Base-by-base conservation (phyloP, 306 rosid genomes). In the Prunus mume region DNA sequence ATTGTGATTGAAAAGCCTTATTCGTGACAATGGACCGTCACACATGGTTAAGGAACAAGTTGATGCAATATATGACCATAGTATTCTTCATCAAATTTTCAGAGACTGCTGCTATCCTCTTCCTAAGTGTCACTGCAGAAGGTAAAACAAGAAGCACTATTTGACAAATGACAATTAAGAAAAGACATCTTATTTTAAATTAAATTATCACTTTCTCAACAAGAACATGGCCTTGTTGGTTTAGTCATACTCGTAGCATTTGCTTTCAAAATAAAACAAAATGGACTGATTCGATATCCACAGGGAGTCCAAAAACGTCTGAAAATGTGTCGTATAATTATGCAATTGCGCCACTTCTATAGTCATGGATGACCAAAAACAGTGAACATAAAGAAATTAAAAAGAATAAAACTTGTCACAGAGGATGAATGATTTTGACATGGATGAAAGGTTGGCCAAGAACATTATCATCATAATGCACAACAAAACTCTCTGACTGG, bases 261-360 rank as follows among this genome's bases (percentile, higher is more conserved):
- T 25, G 22, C 41, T 20, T 46, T 68, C 73, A 68, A 15, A 68
- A 47, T 32, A 46, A 15, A 68, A 72, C 65, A 38, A 72, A 72
- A 38, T 12, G 54, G 52, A 56, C 17, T 55, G 54, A 72, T 72
- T 72, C 76, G 12, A 20, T 22, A 8, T 38, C 54, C 66, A 55
- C 2, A 14, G 3, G 38, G 18, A 38, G 54, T 28, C 66, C 76
- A 68, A 38, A 72, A 38, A 25, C 38, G 38, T 55, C 65, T 56
- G 15, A 55, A 71, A 54, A 32, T 20, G 20, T 56, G 41, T 56
- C 47, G 17, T 20, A 69, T 28, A 49, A 25, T 38, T 38, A 38
- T 38, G 43, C 43, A 38, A 38, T 6, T 38, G 43, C 9, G 43
- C 43, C 43, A 7, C 43, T 38, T 9, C 43, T 7, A 34, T 38